phyloP scores from a whole-genome alignment of 192 early-diverging fungal species.

The Coemansia sp. region DNA sequence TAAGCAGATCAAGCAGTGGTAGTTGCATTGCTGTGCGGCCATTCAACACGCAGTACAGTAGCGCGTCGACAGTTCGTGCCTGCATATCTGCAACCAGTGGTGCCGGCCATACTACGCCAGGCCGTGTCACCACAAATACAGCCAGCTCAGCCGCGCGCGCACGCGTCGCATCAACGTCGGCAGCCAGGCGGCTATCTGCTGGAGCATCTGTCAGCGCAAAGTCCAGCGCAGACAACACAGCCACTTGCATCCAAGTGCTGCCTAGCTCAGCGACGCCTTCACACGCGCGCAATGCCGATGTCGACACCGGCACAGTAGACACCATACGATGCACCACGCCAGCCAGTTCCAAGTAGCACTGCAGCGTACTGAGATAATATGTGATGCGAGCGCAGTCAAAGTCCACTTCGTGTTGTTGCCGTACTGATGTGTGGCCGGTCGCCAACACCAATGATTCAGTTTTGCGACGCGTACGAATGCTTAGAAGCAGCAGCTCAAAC shows the following conservation, averaged over 20 bases:
- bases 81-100: conserved; percentile 16
- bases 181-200: not conserved
- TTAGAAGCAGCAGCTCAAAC: conserved; percentile 34
- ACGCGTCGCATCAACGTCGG: conserved; percentile 19
- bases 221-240: conserved; percentile 15
- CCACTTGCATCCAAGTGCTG: conserved; percentile 29
- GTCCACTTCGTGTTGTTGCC: conserved; percentile 18
- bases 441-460: conserved; percentile 10
- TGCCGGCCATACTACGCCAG: conserved; percentile 24
- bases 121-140: conserved; percentile 10
- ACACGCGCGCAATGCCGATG: conserved; percentile 1
- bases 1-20: conserved; percentile 36
- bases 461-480: conserved; percentile 20
- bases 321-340: conserved; percentile 12
- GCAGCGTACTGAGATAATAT: conserved; percentile 32
- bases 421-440: conserved; percentile 16
- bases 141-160: conserved; percentile 27
- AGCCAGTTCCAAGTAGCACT: conserved; percentile 28
- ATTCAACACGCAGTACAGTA: conserved; percentile 37
- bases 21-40: conserved; percentile 26
- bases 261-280: conserved; percentile 4
- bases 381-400: conserved; percentile 28
- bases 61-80: conserved; percentile 22
- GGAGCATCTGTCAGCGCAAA: conserved; percentile 36
- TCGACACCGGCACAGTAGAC: conserved; percentile 4